These are phyloP conservation scores for Mycena amicta DNA, from an alignment of 768 basidiomycete genomes.

Conservation along the genomic window DNA sequence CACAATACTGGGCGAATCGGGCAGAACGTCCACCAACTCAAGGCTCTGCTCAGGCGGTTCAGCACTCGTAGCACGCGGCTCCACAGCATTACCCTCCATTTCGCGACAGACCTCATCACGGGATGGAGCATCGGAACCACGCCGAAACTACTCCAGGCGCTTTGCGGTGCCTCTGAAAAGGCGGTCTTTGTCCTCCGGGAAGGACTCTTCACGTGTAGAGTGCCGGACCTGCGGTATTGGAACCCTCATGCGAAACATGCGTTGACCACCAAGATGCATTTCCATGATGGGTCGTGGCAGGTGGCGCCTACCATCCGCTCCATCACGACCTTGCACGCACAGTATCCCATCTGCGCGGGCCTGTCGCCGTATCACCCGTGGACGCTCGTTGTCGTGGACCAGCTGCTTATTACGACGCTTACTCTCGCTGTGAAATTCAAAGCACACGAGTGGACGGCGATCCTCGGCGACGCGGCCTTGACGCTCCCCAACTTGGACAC, in stretches of 20 bases:
- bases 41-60: no score
- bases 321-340: background rate
- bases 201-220: background rate
- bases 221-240: conserved; percentile 6
- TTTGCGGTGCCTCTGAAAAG: background rate
- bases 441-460: conserved; percentile 9
- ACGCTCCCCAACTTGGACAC: conserved; percentile 7
- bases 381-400: conserved; percentile 12
- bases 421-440: conserved; percentile 8
- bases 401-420: conserved; percentile 3
- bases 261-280: background rate
- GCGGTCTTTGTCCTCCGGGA: background rate
- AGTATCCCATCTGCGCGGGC: background rate
- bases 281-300: conserved; percentile 15
- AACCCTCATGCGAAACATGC: conserved; percentile 8
- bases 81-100: no score
- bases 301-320: conserved; percentile 7
- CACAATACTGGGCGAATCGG: no score
- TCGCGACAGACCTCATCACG: no score
- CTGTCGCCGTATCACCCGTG: conserved; percentile 3
- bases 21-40: no score
- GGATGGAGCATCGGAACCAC: no score
- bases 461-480: conserved; percentile 9
- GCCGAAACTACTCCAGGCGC: background rate
- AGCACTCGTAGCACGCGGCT: no score